Base-by-base conservation (phyloP, 192 early-diverging fungal genomes). In the Coemansia sp. region DNA sequence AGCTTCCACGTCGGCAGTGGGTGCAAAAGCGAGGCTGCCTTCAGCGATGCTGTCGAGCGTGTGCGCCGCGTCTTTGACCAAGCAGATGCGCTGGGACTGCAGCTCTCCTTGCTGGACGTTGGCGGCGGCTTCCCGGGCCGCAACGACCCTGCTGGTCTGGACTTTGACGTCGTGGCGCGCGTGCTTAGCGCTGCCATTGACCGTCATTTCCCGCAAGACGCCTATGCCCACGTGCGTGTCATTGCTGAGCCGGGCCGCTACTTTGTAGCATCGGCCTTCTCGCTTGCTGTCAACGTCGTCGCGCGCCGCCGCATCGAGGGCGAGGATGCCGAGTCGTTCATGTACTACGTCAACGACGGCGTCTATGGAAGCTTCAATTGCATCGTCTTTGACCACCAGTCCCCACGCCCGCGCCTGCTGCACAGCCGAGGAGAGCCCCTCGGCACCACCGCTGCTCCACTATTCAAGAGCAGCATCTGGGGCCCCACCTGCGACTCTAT, bases 401-500 rank as follows among this genome's bases (percentile, higher is more conserved):
- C 86, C 36, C 91, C 93, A 27, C 62, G 78, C 39, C 91, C 96
- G 29, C 74, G 89, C 29, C 87, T 93, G 45, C 86, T 97, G 32
- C 68, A 79, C 51, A 76, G 83, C 31, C 39, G 65, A 42, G 87
- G 86, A 64, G 60, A 59, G 39, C 84, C 84, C 62, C 34, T 78
- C 50, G 84, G 76, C 62, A 39, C 65, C 44, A 11, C 27, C 17
- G 44, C 27, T 25, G 61, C 50, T 11, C 11, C 69, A 5, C 38
- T 76, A 17, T 72, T 64, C 70, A 67, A 74, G 1, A 91, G 92
- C 85, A 90, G 88, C 63, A 85, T 97, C 46, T 99, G 95, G 95
- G 97, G 97, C 17, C 97, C 95, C 21, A 99, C 98, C 34, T 99
- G 98, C 80, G 98, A 99, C 85, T 97, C 95, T 21, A 96, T 98